These are phyloP conservation scores for Thuidium tamariscinum DNA, from an alignment of 225 moss, liverwort and hornwort species.

Conservation along the genomic window DNA sequence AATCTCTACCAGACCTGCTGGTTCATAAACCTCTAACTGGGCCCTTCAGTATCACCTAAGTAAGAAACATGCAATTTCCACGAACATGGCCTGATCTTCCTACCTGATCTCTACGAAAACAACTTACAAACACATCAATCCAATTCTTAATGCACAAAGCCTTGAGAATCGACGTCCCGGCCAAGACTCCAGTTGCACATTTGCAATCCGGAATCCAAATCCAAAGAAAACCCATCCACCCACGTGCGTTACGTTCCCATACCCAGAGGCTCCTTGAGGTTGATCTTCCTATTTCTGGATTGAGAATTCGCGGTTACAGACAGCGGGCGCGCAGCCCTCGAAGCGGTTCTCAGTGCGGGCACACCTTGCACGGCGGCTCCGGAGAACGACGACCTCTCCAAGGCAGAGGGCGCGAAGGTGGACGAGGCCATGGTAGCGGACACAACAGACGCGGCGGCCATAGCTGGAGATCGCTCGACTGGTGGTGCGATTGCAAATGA, in stretches of 20 bases:
- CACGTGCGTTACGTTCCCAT: background rate
- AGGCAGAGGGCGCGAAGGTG: background rate
- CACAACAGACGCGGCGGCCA: conserved; percentile 32
- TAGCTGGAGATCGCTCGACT: background rate
- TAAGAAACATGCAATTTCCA: background rate
- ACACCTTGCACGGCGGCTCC: conserved; percentile 38
- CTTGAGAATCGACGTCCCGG: background rate
- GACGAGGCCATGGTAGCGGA: conserved; percentile 10
- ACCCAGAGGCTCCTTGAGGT: background rate
- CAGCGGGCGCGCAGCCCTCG: background rate
- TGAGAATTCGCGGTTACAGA: conserved; percentile 31
- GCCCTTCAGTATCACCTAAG: background rate
- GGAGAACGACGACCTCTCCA: conserved; percentile 40
- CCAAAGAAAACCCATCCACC: background rate
- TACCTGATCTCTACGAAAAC: background rate
- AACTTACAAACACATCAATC: background rate
- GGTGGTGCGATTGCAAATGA: background rate
- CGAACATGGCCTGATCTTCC: background rate
- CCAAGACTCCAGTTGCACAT: background rate
- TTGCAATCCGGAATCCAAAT: no score
- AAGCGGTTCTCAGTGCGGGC: conserved; percentile 11
- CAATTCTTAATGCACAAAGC: no score
- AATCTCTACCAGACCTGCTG: background rate
- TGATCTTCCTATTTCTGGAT: conserved; percentile 26
- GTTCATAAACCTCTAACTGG: background rate